A percentile compares a stretch with the other conserved stretches of the same genome.
Evolutionary conservation across 1,284 basidiomycete species (phyloP).

Genomic region (Irpex rosettiformis): DNA sequence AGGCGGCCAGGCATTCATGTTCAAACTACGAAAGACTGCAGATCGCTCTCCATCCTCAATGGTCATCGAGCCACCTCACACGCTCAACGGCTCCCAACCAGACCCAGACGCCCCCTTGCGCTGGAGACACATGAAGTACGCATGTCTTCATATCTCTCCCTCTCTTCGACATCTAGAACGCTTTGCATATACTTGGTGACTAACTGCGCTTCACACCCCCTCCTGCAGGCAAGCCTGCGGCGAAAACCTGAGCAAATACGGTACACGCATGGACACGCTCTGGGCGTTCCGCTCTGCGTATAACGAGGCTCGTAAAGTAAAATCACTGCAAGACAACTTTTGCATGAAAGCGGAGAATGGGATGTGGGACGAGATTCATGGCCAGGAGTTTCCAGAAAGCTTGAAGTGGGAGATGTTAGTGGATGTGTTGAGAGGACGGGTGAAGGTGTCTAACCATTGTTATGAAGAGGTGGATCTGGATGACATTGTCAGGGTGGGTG

Average conservation of each 20-base stretch:
- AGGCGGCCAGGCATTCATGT: conserved; percentile 47
- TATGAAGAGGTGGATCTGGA: conserved; percentile 37
- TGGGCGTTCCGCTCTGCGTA: conserved; percentile 63
- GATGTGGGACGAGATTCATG: conserved; percentile 50
- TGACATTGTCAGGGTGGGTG: conserved; percentile 63
- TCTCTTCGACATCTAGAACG: background rate
- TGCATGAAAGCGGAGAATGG: conserved; percentile 57
- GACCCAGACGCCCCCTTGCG: conserved; percentile 30
- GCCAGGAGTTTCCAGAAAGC: conserved; percentile 71
- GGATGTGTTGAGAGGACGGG: conserved; percentile 78
- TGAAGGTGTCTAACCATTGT: conserved; percentile 79
- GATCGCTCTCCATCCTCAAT: conserved; percentile 43
- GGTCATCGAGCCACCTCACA: conserved; percentile 45
- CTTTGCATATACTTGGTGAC: no score
- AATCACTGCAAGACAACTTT: conserved; percentile 71
- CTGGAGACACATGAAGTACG: conserved; percentile 45
- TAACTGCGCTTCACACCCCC: no score
- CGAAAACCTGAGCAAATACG: conserved; percentile 37
- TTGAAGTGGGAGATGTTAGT: conserved; percentile 85
- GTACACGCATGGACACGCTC: conserved; percentile 58
- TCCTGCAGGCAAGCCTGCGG: conserved; percentile 58
- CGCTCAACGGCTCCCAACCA: conserved; percentile 30
- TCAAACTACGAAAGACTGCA: conserved; percentile 46
- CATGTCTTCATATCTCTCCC: conserved; percentile 1
- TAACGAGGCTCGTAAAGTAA: conserved; percentile 70